phyloP scores from a whole-genome alignment of 2,329 filamentous ascomycete genomes.

The Claviceps maximensis region DNA sequence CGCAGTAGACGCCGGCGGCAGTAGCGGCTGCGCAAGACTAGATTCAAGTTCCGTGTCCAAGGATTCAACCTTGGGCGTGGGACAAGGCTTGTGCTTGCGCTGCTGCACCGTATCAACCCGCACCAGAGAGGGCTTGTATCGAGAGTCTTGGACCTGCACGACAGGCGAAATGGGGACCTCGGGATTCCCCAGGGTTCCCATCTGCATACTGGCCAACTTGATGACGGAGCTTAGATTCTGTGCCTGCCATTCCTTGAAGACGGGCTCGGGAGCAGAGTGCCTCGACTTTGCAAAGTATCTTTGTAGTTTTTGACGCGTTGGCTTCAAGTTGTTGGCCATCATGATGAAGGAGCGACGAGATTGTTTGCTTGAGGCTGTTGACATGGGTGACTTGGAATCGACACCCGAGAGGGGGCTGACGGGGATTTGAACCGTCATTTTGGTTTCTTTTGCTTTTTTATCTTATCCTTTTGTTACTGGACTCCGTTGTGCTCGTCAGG shows the following conservation, averaged over 20 bases:
- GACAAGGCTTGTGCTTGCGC: background rate
- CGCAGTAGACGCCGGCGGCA: background rate
- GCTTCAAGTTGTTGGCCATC: slow-evolving; percentile 13
- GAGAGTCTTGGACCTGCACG: background rate
- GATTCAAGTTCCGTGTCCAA: background rate
- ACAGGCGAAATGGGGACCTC: slow-evolving; percentile 1
- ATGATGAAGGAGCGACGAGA: slow-evolving; percentile 7
- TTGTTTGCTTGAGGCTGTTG: background rate
- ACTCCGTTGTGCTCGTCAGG: background rate
- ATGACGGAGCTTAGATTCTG: slow-evolving; percentile 8
- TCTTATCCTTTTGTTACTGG: background rate
- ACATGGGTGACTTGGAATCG: background rate
- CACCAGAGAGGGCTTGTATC: background rate
- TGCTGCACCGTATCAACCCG: background rate
- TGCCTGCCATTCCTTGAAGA: slow-evolving; percentile 14
- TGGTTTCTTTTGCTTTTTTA: background rate
- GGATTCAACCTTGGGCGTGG: background rate
- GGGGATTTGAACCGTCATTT: slow-evolving; percentile 1
- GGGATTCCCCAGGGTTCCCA: slow-evolving; percentile 5
- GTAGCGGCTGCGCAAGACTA: background rate
- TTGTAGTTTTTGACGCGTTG: slow-evolving; percentile 17
- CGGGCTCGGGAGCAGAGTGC: slow-evolving; percentile 13
- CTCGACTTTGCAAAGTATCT: slow-evolving; percentile 18
- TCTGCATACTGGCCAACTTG: slow-evolving; percentile 6
- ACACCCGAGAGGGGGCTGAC: background rate